A percentile compares a stretch with the other conserved stretches of the same genome.
Evolutionary conservation across 306 rosid species (phyloP).

Genomic region (Carpinus viminea): DNA sequence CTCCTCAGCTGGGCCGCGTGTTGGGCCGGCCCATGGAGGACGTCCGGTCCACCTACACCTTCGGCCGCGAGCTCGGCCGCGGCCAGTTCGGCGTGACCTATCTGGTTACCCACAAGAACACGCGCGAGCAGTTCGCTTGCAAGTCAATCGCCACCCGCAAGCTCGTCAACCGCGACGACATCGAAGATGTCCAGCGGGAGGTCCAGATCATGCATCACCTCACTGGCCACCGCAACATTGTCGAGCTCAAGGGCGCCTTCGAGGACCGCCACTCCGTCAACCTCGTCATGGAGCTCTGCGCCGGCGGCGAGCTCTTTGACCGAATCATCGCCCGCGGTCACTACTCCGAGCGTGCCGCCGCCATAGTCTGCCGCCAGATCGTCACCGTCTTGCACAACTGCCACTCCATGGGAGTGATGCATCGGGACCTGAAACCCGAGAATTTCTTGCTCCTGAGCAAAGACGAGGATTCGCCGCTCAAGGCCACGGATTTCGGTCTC

Average conservation of each 20-base stretch:
- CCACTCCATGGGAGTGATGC: slow-evolving; percentile 94
- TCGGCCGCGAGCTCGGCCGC: slow-evolving; percentile 96
- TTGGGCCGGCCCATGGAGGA: slow-evolving; percentile 84
- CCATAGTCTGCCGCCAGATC: slow-evolving; percentile 79
- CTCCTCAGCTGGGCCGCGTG: slow-evolving; percentile 58
- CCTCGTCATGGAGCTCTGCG: slow-evolving; percentile 94
- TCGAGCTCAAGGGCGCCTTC: slow-evolving; percentile 84
- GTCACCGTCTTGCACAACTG: slow-evolving; percentile 83
- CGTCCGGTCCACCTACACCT: slow-evolving; percentile 62
- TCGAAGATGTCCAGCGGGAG: slow-evolving; percentile 86
- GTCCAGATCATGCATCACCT: slow-evolving; percentile 99
- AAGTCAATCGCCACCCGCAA: slow-evolving; percentile 88
- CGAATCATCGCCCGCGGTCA: slow-evolving; percentile 85
- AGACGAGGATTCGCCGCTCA: slow-evolving; percentile 70
- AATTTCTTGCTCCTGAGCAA: slow-evolving; percentile 70
- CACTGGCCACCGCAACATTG: slow-evolving; percentile 88
- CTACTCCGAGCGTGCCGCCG: slow-evolving; percentile 94
- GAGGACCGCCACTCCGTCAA: slow-evolving; percentile 97
- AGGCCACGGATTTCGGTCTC: slow-evolving; percentile 93
- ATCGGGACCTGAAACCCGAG: slow-evolving; percentile 90
- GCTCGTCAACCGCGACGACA: slow-evolving; percentile 67
- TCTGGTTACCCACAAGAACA: slow-evolving; percentile 67
- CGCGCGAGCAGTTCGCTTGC: slow-evolving; percentile 80
- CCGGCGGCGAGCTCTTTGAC: slow-evolving; percentile 94
- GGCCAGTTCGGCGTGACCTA: slow-evolving; percentile 96